Conservation (phyloP, 2,329 filamentous ascomycete species). For the Cordyceps tenuipes region DNA sequence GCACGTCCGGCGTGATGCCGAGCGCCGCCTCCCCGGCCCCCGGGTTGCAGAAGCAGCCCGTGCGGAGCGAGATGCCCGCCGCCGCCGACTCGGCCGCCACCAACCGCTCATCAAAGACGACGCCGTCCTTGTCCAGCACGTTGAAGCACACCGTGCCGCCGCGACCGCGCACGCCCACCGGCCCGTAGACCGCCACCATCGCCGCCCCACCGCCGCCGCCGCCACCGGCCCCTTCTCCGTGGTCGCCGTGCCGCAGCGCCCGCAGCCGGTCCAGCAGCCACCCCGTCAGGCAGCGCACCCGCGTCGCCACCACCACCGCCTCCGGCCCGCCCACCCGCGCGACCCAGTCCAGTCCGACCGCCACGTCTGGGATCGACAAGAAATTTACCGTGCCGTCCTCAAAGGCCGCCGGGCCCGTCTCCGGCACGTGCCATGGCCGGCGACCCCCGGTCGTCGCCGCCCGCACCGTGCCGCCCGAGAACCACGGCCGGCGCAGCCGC, state of each 20-base stretch:
- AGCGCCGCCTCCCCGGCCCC: slow-evolving; percentile 30
- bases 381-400: slow-evolving; percentile 35
- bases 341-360: slow-evolving; percentile 29
- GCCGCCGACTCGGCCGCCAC: slow-evolving; percentile 26
- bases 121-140: slow-evolving; percentile 25
- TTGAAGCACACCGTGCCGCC: slow-evolving; percentile 33
- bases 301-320: slow-evolving; percentile 20
- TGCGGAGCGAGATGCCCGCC: slow-evolving; percentile 29
- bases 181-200: slow-evolving; percentile 29
- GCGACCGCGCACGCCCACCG: slow-evolving; percentile 19
- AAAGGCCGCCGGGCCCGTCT: slow-evolving; percentile 23
- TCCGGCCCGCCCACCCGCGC: slow-evolving; percentile 19
- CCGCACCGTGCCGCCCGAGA: slow-evolving; percentile 30
- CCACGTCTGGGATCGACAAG: slow-evolving; percentile 30
- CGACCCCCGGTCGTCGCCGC: slow-evolving; percentile 23
- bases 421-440: slow-evolving; percentile 24
- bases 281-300: slow-evolving; percentile 29
- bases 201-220: too few relatives aligned
- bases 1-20: slow-evolving; percentile 16
- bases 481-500: slow-evolving; percentile 29
- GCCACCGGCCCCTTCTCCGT: slow-evolving; percentile 14
- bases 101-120: slow-evolving; percentile 28
- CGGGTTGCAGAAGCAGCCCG: slow-evolving; percentile 36
- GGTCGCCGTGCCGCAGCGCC: slow-evolving; percentile 24
- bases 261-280: slow-evolving; percentile 27